phyloP scores from a whole-genome alignment of 108 stramenopile species.

The Nitzschia sp. region DNA sequence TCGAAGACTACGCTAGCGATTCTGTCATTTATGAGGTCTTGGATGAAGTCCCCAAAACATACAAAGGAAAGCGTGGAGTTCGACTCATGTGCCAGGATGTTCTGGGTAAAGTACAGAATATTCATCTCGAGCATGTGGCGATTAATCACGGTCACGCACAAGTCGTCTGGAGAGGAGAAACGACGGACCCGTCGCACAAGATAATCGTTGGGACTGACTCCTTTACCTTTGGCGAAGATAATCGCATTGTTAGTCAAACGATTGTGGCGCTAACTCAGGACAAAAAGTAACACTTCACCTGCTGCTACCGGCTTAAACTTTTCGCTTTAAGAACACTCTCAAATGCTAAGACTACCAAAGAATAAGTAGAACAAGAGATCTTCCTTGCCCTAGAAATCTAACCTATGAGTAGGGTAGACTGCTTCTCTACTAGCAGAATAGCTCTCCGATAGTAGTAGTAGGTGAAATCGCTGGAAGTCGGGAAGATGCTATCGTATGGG shows the following conservation, averaged over 20 bases:
- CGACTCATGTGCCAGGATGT: not conserved
- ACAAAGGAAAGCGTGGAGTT: conserved; percentile 1
- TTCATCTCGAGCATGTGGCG: conserved; percentile 5
- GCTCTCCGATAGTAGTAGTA: too few species aligned
- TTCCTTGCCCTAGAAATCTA: too few species aligned
- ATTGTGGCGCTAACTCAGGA: not conserved
- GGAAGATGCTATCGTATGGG: too few species aligned
- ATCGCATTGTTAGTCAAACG: conserved; percentile 3
- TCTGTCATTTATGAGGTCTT: conserved; percentile 8
- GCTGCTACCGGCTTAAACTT: too few species aligned
- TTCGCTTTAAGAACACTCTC: too few species aligned
- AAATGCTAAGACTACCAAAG: too few species aligned
- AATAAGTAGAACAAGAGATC: too few species aligned
- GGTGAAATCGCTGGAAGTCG: too few species aligned
- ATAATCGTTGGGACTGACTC: conserved; percentile 4
- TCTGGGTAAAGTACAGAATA: not conserved
- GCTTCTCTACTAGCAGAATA: too few species aligned
- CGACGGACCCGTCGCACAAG: not conserved
- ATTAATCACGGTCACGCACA: conserved; percentile 8
- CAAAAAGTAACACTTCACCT: too few species aligned
- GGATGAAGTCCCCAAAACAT: conserved; percentile 1
- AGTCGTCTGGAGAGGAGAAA: conserved; percentile 18
- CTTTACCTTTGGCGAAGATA: conserved; percentile 7
- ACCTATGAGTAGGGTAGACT: too few species aligned
- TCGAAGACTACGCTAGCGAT: conserved; percentile 3